Base-by-base conservation (phyloP, 257 asterid species). In the Anisodus tanguticus region DNA sequence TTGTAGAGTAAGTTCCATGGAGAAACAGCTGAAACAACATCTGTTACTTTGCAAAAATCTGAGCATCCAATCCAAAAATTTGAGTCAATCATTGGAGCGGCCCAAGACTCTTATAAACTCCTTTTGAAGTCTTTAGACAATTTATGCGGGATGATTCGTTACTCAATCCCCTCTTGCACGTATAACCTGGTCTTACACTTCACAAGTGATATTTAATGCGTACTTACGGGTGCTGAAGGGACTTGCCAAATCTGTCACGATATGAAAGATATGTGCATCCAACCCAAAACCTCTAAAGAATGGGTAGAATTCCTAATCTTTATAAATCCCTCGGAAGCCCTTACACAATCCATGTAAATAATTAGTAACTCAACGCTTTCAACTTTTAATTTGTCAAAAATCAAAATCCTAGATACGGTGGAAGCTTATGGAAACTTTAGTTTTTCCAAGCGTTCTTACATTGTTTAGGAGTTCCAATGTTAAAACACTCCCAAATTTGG, bases 1-100 rank as follows among this genome's bases (percentile, higher is more conserved):
- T 22, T 49, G 43, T 19, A n/a, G 81, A 54, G 62, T 49, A 8
- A 22, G 81, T 49, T 74, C 62, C 81, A 74, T 26, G 35, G 62
- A 74, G 62, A 74, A 22, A 19, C 62, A 74, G 9, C 22, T 49
- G 60, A 47, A 74, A 74, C 2, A 10, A 22, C 43, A 74, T 6
- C 19, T 74, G 80, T 47, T 16, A 69, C 51, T 69, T 9, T n/a
- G 79, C 35, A 43, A 17, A 71, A 71, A 17, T n/a, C 9, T 17
- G 17, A 43, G 17, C 5, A 9, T 1, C 58, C 39, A 71, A 45
- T 45, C 58, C 58, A 45, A 71, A 45, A 9, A 71, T n/a, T 43
- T 71, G 37, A 45, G 55, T 43, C 17, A n/a, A 45, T 71, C 4
- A 6, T 43, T 71, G 39, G 79, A 71, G 37, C 1, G 3, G 79